Evolutionary conservation across 768 basidiomycete genomes (phyloP).

Genomic region (Lactarius evosmus): DNA sequence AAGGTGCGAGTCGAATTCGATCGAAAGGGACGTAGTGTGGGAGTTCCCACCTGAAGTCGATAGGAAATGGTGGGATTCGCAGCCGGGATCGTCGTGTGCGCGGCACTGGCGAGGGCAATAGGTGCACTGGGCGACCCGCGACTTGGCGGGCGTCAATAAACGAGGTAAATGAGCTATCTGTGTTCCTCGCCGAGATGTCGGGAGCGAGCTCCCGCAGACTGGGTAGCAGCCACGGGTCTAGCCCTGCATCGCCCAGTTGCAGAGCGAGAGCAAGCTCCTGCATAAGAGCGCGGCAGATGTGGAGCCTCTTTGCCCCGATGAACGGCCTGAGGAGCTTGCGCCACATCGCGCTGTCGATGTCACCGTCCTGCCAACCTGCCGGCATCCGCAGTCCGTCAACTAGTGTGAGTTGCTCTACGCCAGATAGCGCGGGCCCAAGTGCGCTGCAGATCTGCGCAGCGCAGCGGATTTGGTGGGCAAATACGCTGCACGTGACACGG

Average conservation of each 20-base stretch:
- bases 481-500: not conserved
- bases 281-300: not conserved
- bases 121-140: not conserved
- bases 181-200: not conserved
- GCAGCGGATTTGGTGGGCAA: not conserved
- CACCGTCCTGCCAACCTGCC: not conserved
- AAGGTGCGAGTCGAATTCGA: too few relatives aligned
- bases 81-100: not conserved
- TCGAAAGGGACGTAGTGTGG: too few relatives aligned
- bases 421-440: not conserved
- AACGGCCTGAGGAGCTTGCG: not conserved
- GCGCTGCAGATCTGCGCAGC: conserved; percentile 1
- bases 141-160: not conserved
- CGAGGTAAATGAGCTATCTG: not conserved
- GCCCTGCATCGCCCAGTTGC: not conserved
- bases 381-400: not conserved
- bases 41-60: not conserved
- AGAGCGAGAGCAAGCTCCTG: not conserved
- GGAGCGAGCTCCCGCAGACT: not conserved
- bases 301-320: not conserved
- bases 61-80: not conserved
- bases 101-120: not conserved
- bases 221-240: not conserved
- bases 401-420: not conserved
- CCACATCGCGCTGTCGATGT: not conserved